Evolutionary conservation across 768 basidiomycete species (phyloP).

Genomic region (Crassisporium funariophilum): DNA sequence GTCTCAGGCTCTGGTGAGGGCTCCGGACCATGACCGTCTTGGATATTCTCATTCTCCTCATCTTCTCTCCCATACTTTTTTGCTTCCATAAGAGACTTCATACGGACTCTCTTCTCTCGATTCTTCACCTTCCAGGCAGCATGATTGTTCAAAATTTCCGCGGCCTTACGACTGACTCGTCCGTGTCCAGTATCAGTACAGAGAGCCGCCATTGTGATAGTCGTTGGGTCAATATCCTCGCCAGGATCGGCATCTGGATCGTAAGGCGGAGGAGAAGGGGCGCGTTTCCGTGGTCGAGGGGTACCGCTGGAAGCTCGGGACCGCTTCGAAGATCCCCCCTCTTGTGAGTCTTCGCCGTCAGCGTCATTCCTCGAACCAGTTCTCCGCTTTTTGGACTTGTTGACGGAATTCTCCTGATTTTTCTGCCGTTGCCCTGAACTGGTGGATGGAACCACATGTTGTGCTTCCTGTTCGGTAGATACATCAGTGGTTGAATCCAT

Average conservation of each 20-base stretch:
- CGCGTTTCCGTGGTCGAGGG: conserved; percentile 42
- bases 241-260: conserved; percentile 66
- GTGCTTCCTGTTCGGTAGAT: neutral
- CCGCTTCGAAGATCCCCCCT: conserved; percentile 12
- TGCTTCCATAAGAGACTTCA: conserved; percentile 65
- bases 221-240: conserved; percentile 80
- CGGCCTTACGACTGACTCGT: conserved; percentile 75
- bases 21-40: conserved; percentile 13
- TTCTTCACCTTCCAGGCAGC: conserved; percentile 71
- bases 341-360: conserved; percentile 12
- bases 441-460: neutral
- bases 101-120: conserved; percentile 63
- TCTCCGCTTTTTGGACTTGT: conserved; percentile 17
- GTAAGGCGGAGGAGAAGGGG: conserved; percentile 55
- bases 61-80: conserved; percentile 72
- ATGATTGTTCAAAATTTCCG: conserved; percentile 71
- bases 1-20: conserved; percentile 5
- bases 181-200: conserved; percentile 81
- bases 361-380: conserved; percentile 8
- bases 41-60: conserved; percentile 40
- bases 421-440: conserved; percentile 2
- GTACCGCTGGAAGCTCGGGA: conserved; percentile 26
- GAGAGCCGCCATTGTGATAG: conserved; percentile 78
- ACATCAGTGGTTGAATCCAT: neutral
- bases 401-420: conserved; percentile 2